Base-by-base conservation (phyloP, 2,329 filamentous ascomycete species). In the Ophiobolus disseminans region DNA sequence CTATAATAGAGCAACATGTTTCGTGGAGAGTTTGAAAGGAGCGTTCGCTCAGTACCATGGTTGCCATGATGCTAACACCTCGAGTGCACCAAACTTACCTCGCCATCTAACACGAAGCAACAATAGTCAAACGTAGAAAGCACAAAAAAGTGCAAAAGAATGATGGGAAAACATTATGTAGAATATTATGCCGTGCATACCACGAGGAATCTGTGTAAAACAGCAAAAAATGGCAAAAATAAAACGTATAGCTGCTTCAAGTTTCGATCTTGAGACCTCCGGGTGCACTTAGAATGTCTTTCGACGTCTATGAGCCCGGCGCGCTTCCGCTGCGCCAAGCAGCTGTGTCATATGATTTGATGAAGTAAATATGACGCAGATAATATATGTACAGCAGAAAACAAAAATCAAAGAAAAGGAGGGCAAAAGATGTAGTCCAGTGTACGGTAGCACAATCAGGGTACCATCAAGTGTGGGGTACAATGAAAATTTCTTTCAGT, bases 301-400 rank as follows among this genome's bases (percentile, higher is more conserved):
- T n/a, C n/a, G n/a, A n/a, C n/a, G n/a, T n/a, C n/a, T 69, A 68
- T 69, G 66, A 69, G 64, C 65, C 66, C 65, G 64, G 66, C 66
- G 65, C 66, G 65, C 65, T 69, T 67, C 66, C 66, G 59, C 65
- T 69, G 63, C 63, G 66, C 66, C 65, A 67, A 47, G 53, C 48
- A 66, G 63, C 65, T 69, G 60, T 53, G 22, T 22, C 31, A 42
- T 46, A 43, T 51, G 48, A 48, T 55, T 52, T 55, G 37, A 34
- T 40, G 48, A 32, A 28, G 5, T 5, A 30, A 0, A 20, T 1
- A 0, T 1, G 13, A 36, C 21, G 26, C 19, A 17, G 0, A 16
- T 5, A 13, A 21, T 40, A 40, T 36, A 51, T 36, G 26, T 28
- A 32, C 28, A 32, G 3, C 16, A 28, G 3, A 5, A 28, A 3